Evolutionary conservation across 176 grass and related monocot genomes (phyloP).

Genomic region (Hsuehochloa calcarea): DNA sequence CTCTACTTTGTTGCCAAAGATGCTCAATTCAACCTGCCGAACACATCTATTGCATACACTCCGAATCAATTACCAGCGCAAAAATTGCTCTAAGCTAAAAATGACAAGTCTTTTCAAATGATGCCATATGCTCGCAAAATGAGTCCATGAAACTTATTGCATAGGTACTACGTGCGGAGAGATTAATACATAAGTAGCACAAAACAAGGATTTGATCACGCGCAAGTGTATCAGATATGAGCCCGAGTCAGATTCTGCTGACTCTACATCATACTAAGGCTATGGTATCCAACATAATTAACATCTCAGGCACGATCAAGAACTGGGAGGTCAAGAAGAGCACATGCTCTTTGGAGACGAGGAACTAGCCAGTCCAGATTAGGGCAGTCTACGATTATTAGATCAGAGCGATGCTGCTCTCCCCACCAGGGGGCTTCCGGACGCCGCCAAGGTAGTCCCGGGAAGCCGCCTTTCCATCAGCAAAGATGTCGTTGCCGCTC

Average conservation of each 20-base stretch:
- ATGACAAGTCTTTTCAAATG: neutral
- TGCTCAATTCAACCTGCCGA: neutral
- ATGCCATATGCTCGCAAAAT: neutral
- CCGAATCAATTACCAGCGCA: neutral
- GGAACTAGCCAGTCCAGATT: constrained; percentile 22
- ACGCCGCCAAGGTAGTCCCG: constrained; percentile 69
- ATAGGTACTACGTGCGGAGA: neutral
- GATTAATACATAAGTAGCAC: constrained; percentile 32
- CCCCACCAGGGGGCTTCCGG: constrained; percentile 75
- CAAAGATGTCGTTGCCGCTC: constrained; percentile 69
- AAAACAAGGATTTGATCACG: constrained; percentile 17
- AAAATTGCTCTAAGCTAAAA: neutral
- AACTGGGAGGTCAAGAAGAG: neutral
- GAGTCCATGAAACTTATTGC: constrained; percentile 21
- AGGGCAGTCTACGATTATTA: constrained; percentile 14
- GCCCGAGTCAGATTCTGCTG: constrained; percentile 44
- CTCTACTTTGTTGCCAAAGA: neutral
- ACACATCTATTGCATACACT: neutral
- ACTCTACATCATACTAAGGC: constrained; percentile 52
- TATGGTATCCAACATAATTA: constrained; percentile 25
- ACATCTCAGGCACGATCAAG: neutral
- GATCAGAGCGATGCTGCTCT: constrained; percentile 75
- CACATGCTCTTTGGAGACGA: constrained; percentile 18
- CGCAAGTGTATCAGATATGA: constrained; percentile 2
- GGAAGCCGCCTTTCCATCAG: constrained; percentile 55